Base-by-base conservation (phyloP, 768 basidiomycete species). In the Hortiboletus campestris region DNA sequence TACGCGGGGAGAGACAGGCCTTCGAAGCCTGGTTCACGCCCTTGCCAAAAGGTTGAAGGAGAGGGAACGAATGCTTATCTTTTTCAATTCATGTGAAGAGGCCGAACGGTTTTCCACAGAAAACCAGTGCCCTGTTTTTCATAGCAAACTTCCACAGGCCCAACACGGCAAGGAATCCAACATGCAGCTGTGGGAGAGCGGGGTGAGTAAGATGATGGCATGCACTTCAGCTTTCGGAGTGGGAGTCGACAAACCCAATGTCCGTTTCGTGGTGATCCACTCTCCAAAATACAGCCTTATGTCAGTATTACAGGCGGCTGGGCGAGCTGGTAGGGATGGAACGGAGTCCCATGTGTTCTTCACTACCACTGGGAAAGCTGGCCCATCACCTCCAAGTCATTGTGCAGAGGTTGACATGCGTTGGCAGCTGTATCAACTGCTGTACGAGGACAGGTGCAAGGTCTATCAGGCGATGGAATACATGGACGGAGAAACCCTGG, bases 261-360 rank as follows among this genome's bases (percentile, higher is more conserved):
- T 54, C 13, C 31, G 53, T 17, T 54, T 54, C 9, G 25, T 54
- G 1, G 40, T 52, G 0, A 52, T 52, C 20, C 49, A 51, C 48
- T 0, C 8, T 12, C 34, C 50, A 0, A 51, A 51, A 34, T 44
- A 28, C 42, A 28, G 34, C 12, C 42, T 51, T 9, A 17, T 51
- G 50, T 51, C 50, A 5, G 41, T 44, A 13, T 14, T 51, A 10
- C 50, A 51, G 50, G 50, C 42, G 4, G 50, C 50, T 22, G 34
- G 41, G 32, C 20, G 32, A 25, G 50, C 41, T 25, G 50, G 50
- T 25, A 51, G 50, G 34, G 50, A 43, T 1, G 50, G 50, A 3
- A 25, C 25, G 8, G 50, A 51, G 32, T 51, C 50, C n/a, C 50
- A 51, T 2, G 50, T 51, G 3, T 51, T 51, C 41, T 43, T 51